Percentiles rank a stretch among this genome's conserved stretches.
phyloP scores from a whole-genome alignment of 2,329 filamentous ascomycete species.

The Stagonosporopsis tanaceti region DNA sequence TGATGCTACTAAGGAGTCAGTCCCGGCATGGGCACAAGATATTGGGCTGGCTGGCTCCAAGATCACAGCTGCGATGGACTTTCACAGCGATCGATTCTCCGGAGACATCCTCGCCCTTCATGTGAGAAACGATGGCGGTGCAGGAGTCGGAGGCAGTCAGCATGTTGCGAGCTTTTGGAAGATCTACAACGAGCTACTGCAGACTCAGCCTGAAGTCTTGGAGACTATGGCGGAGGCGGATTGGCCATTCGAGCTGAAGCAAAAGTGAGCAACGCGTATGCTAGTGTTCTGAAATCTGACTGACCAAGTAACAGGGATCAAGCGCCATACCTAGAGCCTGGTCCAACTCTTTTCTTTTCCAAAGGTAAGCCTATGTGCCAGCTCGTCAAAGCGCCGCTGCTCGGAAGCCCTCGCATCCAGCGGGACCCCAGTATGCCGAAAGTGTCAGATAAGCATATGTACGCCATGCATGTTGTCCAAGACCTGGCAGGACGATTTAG shows the following conservation, averaged over 20 bases:
- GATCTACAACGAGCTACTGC: slow-evolving; percentile 49
- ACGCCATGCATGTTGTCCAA: slow-evolving; percentile 42
- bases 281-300: not conserved
- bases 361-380: slow-evolving; percentile 48
- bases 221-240: slow-evolving; percentile 45
- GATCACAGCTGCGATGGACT: slow-evolving; percentile 48
- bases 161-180: slow-evolving; percentile 43
- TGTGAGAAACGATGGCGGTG: slow-evolving; percentile 45
- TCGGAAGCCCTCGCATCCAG: slow-evolving; percentile 45
- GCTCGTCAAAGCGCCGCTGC: slow-evolving; percentile 48
- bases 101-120: slow-evolving; percentile 48
- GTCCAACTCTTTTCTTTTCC: slow-evolving; percentile 47
- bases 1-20: slow-evolving; percentile 46
- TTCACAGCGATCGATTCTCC: slow-evolving; percentile 49
- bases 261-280: slow-evolving; percentile 39
- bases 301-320: slow-evolving; percentile 28
- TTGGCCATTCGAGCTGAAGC: slow-evolving; percentile 51
- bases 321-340: slow-evolving; percentile 43
- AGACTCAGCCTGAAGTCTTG: slow-evolving; percentile 42
- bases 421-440: slow-evolving; percentile 42
- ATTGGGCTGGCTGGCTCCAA: slow-evolving; percentile 50
- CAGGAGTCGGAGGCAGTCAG: slow-evolving; percentile 43
- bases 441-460: slow-evolving; percentile 38
- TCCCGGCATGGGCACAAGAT: slow-evolving; percentile 43
- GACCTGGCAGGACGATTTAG: slow-evolving; percentile 39